phyloP scores from a whole-genome alignment of 148 eudicot species.

The Agrostemma githago region DNA sequence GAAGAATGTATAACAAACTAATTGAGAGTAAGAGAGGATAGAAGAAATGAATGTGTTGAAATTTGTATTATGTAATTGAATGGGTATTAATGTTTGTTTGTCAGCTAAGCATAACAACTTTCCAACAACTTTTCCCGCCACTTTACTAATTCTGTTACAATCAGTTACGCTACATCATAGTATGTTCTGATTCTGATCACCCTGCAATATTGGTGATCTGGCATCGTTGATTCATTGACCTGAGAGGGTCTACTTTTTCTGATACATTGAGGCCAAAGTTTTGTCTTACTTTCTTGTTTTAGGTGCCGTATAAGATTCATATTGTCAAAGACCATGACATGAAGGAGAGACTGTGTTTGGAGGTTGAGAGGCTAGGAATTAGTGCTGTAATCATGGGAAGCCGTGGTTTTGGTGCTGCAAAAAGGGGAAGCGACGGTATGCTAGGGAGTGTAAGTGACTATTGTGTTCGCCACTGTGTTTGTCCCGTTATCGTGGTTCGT shows the following conservation, averaged over 20 bases:
- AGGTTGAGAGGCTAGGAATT: conserved; percentile 77
- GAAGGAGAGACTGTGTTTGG: conserved; percentile 78
- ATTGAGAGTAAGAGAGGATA: too few species aligned
- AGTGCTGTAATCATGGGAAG: conserved; percentile 85
- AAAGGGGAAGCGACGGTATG: conserved; percentile 48
- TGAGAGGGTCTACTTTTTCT: too few species aligned
- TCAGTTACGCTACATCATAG: not conserved
- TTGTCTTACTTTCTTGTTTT: conserved; percentile 3
- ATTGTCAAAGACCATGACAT: conserved; percentile 88
- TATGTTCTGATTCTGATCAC: not conserved
- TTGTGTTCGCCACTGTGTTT: conserved; percentile 84
- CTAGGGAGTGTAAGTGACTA: conserved; percentile 90
- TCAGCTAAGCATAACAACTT: too few species aligned
- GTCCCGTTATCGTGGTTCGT: conserved; percentile 85
- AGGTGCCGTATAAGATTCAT: conserved; percentile 75
- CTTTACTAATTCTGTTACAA: too few species aligned
- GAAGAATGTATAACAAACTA: too few species aligned
- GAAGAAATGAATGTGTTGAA: too few species aligned
- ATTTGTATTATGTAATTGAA: too few species aligned
- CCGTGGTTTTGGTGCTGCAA: conserved; percentile 76
- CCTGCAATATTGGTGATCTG: not conserved
- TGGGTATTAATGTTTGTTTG: too few species aligned
- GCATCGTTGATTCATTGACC: too few species aligned
- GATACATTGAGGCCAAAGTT: too few species aligned
- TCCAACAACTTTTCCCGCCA: too few species aligned